Evolutionary conservation across 768 basidiomycete species (phyloP).

Genomic region (Tylopilus cervinicoccineus): DNA sequence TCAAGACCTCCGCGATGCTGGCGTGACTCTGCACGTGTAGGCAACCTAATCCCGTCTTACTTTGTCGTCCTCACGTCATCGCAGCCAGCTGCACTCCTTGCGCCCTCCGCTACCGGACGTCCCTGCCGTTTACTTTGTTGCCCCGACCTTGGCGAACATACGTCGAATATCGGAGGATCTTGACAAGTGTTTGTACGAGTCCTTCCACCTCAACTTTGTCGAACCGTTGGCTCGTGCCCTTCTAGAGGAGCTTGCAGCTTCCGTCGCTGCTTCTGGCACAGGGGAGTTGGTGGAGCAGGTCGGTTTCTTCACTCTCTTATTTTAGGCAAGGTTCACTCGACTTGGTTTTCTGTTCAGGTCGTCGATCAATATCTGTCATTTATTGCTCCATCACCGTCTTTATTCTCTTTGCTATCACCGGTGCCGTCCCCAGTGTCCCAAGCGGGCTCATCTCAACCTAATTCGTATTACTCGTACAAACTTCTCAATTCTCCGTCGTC

Average conservation of each 20-base stretch:
- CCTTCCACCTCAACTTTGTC: conserved; percentile 93
- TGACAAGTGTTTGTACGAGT: conserved; percentile 84
- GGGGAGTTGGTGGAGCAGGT: conserved; percentile 81
- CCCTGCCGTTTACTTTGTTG: conserved; percentile 94
- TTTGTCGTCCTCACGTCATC: conserved; percentile 3
- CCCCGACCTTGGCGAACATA: conserved; percentile 84
- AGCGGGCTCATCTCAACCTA: conserved; percentile 33
- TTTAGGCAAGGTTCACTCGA: neutral
- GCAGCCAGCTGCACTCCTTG: conserved; percentile 84
- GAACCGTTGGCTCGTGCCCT: conserved; percentile 85
- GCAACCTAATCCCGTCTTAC: conserved; percentile 27
- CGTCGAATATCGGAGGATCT: conserved; percentile 92
- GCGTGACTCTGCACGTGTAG: conserved; percentile 97
- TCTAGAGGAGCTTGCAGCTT: conserved; percentile 89
- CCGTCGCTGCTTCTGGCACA: conserved; percentile 80
- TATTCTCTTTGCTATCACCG: conserved; percentile 85
- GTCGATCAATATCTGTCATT: conserved; percentile 97
- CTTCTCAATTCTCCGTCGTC: conserved; percentile 90
- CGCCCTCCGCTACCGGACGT: conserved; percentile 92
- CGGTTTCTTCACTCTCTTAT: conserved; percentile 6
- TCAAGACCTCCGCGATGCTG: conserved; percentile 93
- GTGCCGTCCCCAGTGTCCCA: conserved; percentile 36
- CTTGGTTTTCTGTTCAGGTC: conserved; percentile 46
- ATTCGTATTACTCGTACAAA: conserved; percentile 63
- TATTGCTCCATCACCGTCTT: conserved; percentile 84